Percentiles rank a stretch among this genome's conserved stretches.
phyloP scores from a whole-genome alignment of 192 early-diverging fungal species.

The Martensiomyces pterosporus region DNA sequence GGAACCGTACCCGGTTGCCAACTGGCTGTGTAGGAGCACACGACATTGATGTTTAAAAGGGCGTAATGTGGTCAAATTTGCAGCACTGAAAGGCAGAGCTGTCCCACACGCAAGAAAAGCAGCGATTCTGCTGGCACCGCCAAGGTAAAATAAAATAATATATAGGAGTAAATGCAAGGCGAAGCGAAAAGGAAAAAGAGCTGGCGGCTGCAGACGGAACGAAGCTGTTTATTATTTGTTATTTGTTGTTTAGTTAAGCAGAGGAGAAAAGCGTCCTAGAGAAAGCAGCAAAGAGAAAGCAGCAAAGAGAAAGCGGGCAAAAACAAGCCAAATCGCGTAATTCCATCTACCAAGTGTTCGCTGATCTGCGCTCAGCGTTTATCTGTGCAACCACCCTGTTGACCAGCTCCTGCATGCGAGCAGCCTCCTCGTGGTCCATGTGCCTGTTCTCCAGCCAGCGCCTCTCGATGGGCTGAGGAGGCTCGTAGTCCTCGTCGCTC shows the following conservation, averaged over 20 bases:
- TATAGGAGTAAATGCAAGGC: too few relatives aligned
- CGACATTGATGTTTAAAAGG: too few relatives aligned
- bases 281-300: neutral
- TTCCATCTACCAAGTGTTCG: too few relatives aligned
- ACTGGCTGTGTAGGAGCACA: constrained; percentile 32
- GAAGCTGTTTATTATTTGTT: too few relatives aligned
- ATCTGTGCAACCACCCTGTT: constrained; percentile 42
- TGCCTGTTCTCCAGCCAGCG: constrained; percentile 30
- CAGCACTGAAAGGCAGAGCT: too few relatives aligned
- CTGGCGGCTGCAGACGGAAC: too few relatives aligned
- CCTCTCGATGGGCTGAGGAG: constrained; percentile 34
- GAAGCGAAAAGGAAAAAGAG: too few relatives aligned
- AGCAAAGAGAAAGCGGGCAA: neutral
- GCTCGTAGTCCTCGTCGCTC: constrained; percentile 20
- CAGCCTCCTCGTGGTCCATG: constrained; percentile 40
- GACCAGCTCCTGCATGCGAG: constrained; percentile 45
- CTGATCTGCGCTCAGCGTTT: constrained; percentile 47
- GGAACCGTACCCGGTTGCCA: constrained; percentile 34
- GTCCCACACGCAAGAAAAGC: too few relatives aligned
- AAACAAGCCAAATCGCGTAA: too few relatives aligned
- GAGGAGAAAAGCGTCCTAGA: neutral
- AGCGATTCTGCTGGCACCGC: too few relatives aligned
- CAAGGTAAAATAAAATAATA: too few relatives aligned
- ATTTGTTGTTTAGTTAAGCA: constrained; percentile 1
- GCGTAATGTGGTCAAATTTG: too few relatives aligned